Evolutionary conservation across 2,329 filamentous ascomycete species (phyloP), one percentile per base, ranked within the genome.

Genomic region (Orbilia javanica): DNA sequence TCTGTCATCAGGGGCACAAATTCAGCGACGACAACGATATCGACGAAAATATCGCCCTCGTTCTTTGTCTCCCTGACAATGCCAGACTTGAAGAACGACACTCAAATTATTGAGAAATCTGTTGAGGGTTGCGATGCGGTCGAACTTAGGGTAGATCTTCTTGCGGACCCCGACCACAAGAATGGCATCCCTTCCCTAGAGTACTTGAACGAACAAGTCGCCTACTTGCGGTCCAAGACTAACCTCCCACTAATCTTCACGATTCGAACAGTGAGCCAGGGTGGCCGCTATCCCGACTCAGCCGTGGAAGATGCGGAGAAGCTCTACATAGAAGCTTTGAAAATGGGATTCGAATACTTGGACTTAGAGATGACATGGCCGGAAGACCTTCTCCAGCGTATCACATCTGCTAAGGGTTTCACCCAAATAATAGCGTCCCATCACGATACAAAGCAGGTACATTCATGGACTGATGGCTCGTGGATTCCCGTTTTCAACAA

Each of bases 31-130:
- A 84, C 87, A 48, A 85, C 88, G 48, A 85, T 87, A 39, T 87
- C 91, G 81, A 88, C 87, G 82, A 91, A 90, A 84, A 89, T 89
- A 80, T 84, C 86, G 79, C 89, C 93, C 60, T 96, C 93, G 20
- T 98, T 97, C 86, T 99, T 99, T 82, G 92, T 98, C 22, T 94
- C 94, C 7, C 86, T 99, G 57, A 98, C 96, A 0, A 86, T 96
- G 64, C 93, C 94, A 1, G 89, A 93, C 80, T 86, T 98, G 15
- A 78, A 66, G 52, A 68, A 60, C n/a, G 72, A 71, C 20, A 29
- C 53, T 31, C 83, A 89, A 7, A 86, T 90, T 20, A 85, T 91
- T 29, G 87, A 99, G 52, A 90, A 91, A 1, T 87, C 89, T 64
- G 91, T 94, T 50, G 90, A 92, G 11, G 96, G 96, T 3, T 92